Evolutionary conservation across 495 filamentous ascomycete species (phyloP).

Genomic region (Articulospora tetracladia): DNA sequence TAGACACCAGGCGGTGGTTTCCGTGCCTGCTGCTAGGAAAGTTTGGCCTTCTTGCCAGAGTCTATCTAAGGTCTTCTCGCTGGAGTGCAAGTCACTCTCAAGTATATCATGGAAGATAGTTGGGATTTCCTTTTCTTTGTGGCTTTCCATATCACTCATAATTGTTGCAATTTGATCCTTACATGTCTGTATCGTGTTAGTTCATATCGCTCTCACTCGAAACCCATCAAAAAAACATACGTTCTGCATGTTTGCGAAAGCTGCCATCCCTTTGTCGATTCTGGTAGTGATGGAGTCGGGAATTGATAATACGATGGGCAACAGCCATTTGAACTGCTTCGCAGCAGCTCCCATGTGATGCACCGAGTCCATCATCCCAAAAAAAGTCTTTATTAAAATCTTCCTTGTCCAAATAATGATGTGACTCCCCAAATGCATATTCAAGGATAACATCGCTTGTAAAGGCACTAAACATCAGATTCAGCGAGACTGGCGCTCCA

Average conservation of each 20-base stretch:
- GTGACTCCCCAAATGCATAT: conserved; percentile 14
- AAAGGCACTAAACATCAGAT: not conserved
- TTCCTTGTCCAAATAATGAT: conserved; percentile 10
- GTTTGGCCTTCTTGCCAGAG: conserved; percentile 29
- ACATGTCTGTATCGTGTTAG: not conserved
- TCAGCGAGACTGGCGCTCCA: not conserved
- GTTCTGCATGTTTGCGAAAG: conserved; percentile 7
- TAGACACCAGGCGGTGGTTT: conserved; percentile 25
- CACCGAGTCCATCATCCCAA: too few species aligned
- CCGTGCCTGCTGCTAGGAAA: conserved; percentile 28
- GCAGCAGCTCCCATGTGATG: conserved; percentile 9
- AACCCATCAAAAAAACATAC: not conserved
- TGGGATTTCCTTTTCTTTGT: not conserved
- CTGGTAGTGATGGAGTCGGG: conserved; percentile 9
- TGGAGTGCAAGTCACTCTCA: conserved; percentile 18
- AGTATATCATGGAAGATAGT: conserved; percentile 19
- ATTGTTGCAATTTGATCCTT: not conserved
- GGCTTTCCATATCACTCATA: not conserved
- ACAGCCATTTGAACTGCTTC: conserved; percentile 15
- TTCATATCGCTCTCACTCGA: not conserved
- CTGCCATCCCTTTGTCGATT: conserved; percentile 11
- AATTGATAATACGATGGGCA: conserved; percentile 4
- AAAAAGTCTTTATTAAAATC: too few species aligned
- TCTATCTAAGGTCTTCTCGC: conserved; percentile 28
- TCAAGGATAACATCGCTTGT: conserved; percentile 13